These are phyloP conservation scores for Exophiala oligosperma DNA, from an alignment of 2,329 filamentous ascomycete genomes.

Conservation along the genomic window DNA sequence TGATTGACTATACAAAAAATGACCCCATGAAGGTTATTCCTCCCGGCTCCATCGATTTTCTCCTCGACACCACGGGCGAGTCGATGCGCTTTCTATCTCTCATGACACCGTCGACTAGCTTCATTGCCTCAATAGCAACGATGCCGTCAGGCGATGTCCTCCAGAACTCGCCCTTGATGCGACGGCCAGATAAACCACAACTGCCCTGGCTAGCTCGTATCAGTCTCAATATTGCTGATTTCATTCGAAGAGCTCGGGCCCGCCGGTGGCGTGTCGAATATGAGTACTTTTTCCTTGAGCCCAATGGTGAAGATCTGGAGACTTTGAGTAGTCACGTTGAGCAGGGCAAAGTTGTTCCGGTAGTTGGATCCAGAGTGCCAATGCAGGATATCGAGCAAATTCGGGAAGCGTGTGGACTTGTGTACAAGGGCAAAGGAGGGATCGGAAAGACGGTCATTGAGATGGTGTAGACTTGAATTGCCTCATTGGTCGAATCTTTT, in stretches of 20 bases:
- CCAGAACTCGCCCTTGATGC: slow-evolving; percentile 35
- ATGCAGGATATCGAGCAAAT: slow-evolving; percentile 48
- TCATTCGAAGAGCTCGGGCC: slow-evolving; percentile 43
- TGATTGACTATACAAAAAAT: slow-evolving; percentile 53
- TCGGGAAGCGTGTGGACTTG: slow-evolving; percentile 42
- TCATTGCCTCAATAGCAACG: slow-evolving; percentile 34
- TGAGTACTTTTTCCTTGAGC: slow-evolving; percentile 47
- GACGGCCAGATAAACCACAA: slow-evolving; percentile 28
- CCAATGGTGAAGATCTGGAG: slow-evolving; percentile 46
- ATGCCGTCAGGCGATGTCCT: slow-evolving; percentile 39
- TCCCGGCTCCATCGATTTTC: slow-evolving; percentile 50
- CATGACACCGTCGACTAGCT: slow-evolving; percentile 34
- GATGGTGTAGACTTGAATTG: slow-evolving; percentile 39
- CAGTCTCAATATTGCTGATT: slow-evolving; percentile 36
- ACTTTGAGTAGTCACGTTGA: slow-evolving; percentile 43
- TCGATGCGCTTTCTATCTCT: slow-evolving; percentile 46
- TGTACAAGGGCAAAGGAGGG: slow-evolving; percentile 45
- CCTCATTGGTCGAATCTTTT: background rate
- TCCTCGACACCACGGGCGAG: slow-evolving; percentile 50
- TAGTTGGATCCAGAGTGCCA: slow-evolving; percentile 44
- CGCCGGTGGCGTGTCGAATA: slow-evolving; percentile 48
- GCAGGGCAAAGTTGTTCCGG: slow-evolving; percentile 43
- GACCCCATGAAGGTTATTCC: slow-evolving; percentile 41
- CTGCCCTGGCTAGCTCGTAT: slow-evolving; percentile 31
- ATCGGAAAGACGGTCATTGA: slow-evolving; percentile 44